phyloP scores from a whole-genome alignment of 192 early-diverging fungal species.

The Backusella australiensis region DNA sequence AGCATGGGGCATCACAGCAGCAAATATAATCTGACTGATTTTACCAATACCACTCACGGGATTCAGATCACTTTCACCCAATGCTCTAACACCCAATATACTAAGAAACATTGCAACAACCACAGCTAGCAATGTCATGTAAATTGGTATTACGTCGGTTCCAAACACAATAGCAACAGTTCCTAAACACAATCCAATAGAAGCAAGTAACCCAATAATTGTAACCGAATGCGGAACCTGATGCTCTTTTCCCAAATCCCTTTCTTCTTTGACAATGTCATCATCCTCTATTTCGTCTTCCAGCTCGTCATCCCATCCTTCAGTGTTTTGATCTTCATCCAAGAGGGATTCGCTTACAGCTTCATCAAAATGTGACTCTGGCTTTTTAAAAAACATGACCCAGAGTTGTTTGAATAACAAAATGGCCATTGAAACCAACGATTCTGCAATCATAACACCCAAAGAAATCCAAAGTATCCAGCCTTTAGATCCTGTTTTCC shows the following conservation, averaged over 20 bases:
- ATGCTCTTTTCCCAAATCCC: slow-evolving; percentile 47
- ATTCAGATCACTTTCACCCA: slow-evolving; percentile 82
- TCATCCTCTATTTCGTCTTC: slow-evolving; percentile 27
- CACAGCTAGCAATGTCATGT: slow-evolving; percentile 67
- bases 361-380: background rate
- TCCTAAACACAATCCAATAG: slow-evolving; percentile 58
- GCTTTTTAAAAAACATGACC: slow-evolving; percentile 32
- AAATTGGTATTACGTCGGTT: slow-evolving; percentile 55
- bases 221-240: slow-evolving; percentile 65
- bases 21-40: slow-evolving; percentile 81
- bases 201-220: slow-evolving; percentile 62
- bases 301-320: slow-evolving; percentile 26
- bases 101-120: slow-evolving; percentile 69
- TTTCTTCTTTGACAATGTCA: slow-evolving; percentile 18
- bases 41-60: slow-evolving; percentile 84
- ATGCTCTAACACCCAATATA: slow-evolving; percentile 75
- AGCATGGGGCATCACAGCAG: slow-evolving; percentile 67
- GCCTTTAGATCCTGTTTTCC: slow-evolving; percentile 66
- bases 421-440: slow-evolving; percentile 57
- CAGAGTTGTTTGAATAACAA: slow-evolving; percentile 39
- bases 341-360: background rate
- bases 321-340: slow-evolving; percentile 26
- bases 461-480: slow-evolving; percentile 83
- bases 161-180: slow-evolving; percentile 65
- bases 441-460: slow-evolving; percentile 78